phyloP scores from a whole-genome alignment of 345 rosid species.

The Populus alba region DNA sequence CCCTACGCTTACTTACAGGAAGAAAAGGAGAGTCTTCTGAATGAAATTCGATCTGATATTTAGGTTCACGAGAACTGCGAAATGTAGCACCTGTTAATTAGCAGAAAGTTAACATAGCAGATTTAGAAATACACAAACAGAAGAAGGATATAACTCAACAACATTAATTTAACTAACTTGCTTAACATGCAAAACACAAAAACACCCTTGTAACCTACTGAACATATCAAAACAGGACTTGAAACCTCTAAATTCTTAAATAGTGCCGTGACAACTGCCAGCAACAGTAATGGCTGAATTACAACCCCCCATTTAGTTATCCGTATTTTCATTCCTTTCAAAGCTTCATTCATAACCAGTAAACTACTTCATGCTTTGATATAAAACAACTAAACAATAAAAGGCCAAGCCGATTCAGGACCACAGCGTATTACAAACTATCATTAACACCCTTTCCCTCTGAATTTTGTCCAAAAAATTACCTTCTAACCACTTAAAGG shows the following conservation, averaged over 20 bases:
- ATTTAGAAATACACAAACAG: not conserved
- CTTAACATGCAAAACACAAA: not conserved
- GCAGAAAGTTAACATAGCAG: not conserved
- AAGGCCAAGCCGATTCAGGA: not conserved
- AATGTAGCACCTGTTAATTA: constrained; percentile 57
- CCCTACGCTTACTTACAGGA: constrained; percentile 50
- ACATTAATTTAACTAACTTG: not conserved
- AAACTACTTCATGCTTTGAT: not conserved
- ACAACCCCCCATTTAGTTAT: not conserved
- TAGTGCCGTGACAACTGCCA: not conserved
- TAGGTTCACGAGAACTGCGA: constrained; percentile 73
- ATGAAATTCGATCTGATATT: constrained; percentile 71
- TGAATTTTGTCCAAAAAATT: no score
- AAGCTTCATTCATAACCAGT: not conserved
- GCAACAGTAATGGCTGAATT: not conserved
- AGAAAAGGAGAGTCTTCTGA: constrained; percentile 68
- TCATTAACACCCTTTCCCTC: not conserved
- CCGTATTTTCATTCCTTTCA: not conserved
- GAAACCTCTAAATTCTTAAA: not conserved
- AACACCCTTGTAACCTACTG: not conserved
- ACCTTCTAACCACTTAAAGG: not conserved
- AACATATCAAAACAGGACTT: not conserved
- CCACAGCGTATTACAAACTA: not conserved
- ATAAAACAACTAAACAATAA: not conserved
- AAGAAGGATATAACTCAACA: not conserved